Base-by-base conservation (phyloP, 192 early-diverging fungal species). In the Backusella mclennaniae region DNA sequence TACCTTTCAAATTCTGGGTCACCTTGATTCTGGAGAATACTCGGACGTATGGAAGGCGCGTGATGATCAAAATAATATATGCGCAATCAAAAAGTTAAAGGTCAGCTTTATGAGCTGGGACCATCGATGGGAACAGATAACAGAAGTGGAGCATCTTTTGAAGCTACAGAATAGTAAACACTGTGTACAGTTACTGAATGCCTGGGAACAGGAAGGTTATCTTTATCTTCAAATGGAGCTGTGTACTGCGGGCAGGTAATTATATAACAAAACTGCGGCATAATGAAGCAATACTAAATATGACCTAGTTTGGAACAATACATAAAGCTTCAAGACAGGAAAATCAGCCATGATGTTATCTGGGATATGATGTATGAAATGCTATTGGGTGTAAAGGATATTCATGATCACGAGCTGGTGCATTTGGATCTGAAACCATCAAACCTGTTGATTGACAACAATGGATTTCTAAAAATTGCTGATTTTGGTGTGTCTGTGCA, bases 351-450 rank as follows among this genome's bases (percentile, higher is more conserved):
- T 77, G 79, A 80, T 7, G 82, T 87, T 33, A 89, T 92, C 31
- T 96, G 95, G 97, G 87, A 85, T 21, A 91, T 96, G 31, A 79
- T 94, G 21, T 80, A 80, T 21, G 90, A 91, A 36, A 74, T 95
- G 17, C 82, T 84, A 42, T 59, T 92, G 82, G 94, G 94, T 0
- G 46, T 98, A 29, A 74, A 85, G 9, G 89, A 88, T 39, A 90
- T 98, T 49, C 96, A 97, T 77, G 82, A 85, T 66, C 80, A 79
- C 35, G 82, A 85, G 56, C 76, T 97, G 12, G 87, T 92, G n/a
- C 97, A 98, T 84, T 79, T 97, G 73, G 96, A 97, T 81, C 76
- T 98, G 73, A 98, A 97, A 77, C 96, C 96, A 0, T 91, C 87
- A 19, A 97, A 97, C 84, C 90, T 98, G 31, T 82, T 97, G 56